A percentile compares a stretch with the other conserved stretches of the same genome.
phyloP scores from a whole-genome alignment of 495 filamentous ascomycete species.

The Neurospora hispaniola region DNA sequence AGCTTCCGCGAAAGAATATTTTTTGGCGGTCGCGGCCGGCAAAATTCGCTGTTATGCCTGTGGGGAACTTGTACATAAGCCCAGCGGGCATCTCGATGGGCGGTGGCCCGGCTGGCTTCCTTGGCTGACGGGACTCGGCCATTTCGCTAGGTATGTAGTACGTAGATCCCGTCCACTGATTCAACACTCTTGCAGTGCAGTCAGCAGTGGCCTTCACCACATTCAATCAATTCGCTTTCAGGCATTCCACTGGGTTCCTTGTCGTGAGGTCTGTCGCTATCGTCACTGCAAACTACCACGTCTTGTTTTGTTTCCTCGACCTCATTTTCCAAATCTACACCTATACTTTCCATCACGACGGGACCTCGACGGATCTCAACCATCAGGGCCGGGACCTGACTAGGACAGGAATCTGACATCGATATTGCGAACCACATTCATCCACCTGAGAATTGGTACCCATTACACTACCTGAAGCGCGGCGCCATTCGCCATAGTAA shows the following conservation, averaged over 20 bases:
- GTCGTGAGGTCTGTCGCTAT: not conserved
- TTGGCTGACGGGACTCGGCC: not conserved
- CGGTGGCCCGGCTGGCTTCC: not conserved
- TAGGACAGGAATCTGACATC: not conserved
- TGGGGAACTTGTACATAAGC: slow-evolving; percentile 4
- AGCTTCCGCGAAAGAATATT: slow-evolving; percentile 20
- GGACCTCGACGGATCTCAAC: not conserved
- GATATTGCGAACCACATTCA: not conserved
- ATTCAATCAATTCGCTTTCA: not conserved
- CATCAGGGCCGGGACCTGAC: not conserved
- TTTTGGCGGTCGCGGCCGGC: slow-evolving; percentile 28
- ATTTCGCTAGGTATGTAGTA: not conserved
- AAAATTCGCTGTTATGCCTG: slow-evolving; percentile 5
- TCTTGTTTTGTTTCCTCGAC: not conserved
- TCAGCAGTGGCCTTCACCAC: not conserved
- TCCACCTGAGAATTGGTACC: not conserved
- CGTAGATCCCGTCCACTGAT: not conserved
- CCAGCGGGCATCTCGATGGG: not conserved
- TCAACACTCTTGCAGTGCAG: not conserved
- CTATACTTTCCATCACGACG: not conserved
- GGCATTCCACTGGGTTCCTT: not conserved
- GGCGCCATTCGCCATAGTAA: too few species aligned
- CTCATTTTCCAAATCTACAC: not conserved
- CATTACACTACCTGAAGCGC: not conserved
- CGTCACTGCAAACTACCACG: not conserved